These are phyloP conservation scores for Debaryomyces maramus DNA, from an alignment of 805 yeast species.

Conservation along the genomic window DNA sequence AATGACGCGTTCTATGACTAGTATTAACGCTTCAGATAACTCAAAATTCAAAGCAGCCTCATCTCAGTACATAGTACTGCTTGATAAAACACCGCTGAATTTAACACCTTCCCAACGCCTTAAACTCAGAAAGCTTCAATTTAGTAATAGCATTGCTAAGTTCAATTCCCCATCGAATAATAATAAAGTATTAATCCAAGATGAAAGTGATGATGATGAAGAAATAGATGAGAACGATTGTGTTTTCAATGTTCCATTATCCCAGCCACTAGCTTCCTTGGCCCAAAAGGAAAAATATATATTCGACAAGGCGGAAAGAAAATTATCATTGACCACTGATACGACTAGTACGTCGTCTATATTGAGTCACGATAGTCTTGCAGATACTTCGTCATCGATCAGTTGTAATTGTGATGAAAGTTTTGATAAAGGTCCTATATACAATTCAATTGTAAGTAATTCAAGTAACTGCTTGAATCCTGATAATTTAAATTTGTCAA, in stretches of 20 bases:
- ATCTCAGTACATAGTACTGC: slow-evolving; percentile 18
- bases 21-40: not conserved
- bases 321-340: slow-evolving; percentile 28
- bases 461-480: slow-evolving; percentile 2
- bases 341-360: slow-evolving; percentile 48
- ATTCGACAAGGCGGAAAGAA: slow-evolving; percentile 20
- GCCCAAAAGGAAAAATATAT: slow-evolving; percentile 34
- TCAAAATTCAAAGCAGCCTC: not conserved
- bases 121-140: slow-evolving; percentile 23
- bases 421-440: too few species aligned
- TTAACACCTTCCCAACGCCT: slow-evolving; percentile 33
- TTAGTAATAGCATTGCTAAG: slow-evolving; percentile 23
- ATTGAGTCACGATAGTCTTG: slow-evolving; percentile 32
- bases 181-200: not conserved
- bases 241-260: slow-evolving; percentile 64
- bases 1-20: not conserved
- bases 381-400: slow-evolving; percentile 11
- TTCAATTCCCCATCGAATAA: slow-evolving; percentile 10
- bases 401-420: not conserved
- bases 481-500: slow-evolving; percentile 21
- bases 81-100: slow-evolving; percentile 24
- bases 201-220: slow-evolving; percentile 11
- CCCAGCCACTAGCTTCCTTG: slow-evolving; percentile 50
- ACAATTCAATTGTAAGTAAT: not conserved
- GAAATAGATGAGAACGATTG: slow-evolving; percentile 37